Evolutionary conservation across 345 rosid genomes (phyloP), one percentile per base, ranked within the genome.

Genomic region (Arabidopsis suecica): DNA sequence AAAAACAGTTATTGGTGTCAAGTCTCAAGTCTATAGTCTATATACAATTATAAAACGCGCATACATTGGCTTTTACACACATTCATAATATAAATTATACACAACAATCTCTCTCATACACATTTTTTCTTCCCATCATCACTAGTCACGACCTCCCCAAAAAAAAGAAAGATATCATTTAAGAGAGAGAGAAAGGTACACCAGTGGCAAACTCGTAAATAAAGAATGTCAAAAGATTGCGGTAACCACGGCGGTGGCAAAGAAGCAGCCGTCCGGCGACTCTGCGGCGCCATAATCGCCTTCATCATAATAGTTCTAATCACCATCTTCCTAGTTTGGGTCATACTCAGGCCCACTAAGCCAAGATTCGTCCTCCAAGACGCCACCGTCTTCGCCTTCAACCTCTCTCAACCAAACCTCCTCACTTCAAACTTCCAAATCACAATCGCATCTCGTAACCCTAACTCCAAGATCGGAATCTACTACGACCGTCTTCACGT

Each of bases 361-460:
- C 99, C 99, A 2, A 68, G 65, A 3, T 93, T 96, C 87, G 5
- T 86, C 79, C 89, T 96, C 83, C 98, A 91, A 77, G 99, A 96
- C 86, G 91, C 86, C 80, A 96, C 98, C 72, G 89, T 96, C 67
- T 88, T 69, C 78, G 84, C 81, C 82, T 96, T 96, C 89, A 96
- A 93, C 86, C 58, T 86, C 80, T 72, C 99, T 1, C 75, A 73
- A 47, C 95, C 97, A 4, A 88, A 88, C 70, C 61, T 78, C 70
- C 86, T 96, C 79, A 89, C 98, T 14, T 84, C 91, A 76, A 89
- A 77, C 83, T 82, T 96, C 79, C 95, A 88, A 49, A 80, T 93
- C 84, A 93, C 99, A 10, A 2, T 93, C 78, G 86, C 88, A 36
- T 72, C 91, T 13, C 90, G 95, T 23, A 93, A 96, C 82, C 97